Percentiles rank a stretch among this genome's conserved stretches.
These are phyloP conservation scores for Striga hermonthica DNA, from an alignment of 305 asterid species.

Conservation along the genomic window DNA sequence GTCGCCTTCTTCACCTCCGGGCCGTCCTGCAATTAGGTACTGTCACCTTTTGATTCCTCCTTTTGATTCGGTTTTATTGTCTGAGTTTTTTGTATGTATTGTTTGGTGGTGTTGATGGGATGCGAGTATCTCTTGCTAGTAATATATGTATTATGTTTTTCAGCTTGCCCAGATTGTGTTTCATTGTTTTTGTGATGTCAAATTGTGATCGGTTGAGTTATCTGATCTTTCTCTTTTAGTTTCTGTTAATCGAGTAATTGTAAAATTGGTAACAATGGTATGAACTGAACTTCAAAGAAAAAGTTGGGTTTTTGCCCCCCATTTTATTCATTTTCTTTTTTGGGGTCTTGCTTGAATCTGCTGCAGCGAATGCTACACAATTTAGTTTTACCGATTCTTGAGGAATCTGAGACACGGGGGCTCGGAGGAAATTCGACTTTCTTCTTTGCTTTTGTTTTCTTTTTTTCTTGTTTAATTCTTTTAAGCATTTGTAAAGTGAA, in stretches of 20 bases:
- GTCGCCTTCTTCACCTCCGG: conserved; percentile 66
- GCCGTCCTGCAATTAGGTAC: conserved; percentile 62
- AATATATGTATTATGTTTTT: no score
- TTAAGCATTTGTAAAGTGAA: conserved; percentile 12
- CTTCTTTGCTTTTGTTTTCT: background rate
- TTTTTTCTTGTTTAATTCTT: background rate
- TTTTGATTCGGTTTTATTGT: background rate
- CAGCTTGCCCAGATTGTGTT: no score
- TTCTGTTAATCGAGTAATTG: background rate
- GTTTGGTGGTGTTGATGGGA: no score
- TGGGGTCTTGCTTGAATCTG: conserved; percentile 23
- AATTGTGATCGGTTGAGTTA: no score
- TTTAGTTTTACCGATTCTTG: conserved; percentile 24
- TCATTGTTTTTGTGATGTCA: no score
- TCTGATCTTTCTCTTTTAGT: no score
- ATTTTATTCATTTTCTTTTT: conserved; percentile 18
- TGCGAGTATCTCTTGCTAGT: no score
- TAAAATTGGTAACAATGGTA: background rate
- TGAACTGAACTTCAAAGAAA: conserved; percentile 12
- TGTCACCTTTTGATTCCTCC: background rate
- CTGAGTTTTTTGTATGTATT: no score
- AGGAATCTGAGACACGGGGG: conserved; percentile 30
- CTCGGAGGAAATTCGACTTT: conserved; percentile 8
- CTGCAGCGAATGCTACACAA: conserved; percentile 25
- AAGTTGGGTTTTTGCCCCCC: conserved; percentile 1